Conservation (phyloP, 2,329 filamentous ascomycete species). For the Pezicula radicicola region DNA sequence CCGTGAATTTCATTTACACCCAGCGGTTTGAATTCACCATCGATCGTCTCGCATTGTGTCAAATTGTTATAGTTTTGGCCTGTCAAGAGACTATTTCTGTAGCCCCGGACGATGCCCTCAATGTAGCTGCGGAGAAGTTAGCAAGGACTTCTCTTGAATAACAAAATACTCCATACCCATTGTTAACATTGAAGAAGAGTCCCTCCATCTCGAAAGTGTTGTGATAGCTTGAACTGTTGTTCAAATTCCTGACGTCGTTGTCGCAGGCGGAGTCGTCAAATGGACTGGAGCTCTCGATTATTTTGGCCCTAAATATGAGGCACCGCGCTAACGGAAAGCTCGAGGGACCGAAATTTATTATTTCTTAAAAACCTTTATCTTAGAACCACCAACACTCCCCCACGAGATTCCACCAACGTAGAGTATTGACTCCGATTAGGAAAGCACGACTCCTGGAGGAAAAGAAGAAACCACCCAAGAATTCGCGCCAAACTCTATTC, state of each 20-base stretch:
- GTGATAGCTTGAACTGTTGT: conserved; percentile 8
- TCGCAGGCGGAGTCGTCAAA: background rate
- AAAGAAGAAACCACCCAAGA: background rate
- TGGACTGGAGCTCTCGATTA: background rate
- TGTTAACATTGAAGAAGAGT: conserved; percentile 91
- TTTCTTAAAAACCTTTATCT: no score
- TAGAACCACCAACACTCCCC: no score
- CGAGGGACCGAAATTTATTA: no score
- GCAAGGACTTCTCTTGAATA: conserved; percentile 6
- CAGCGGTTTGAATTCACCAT: conserved; percentile 60
- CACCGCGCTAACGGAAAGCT: background rate
- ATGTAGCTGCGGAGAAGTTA: conserved; percentile 67
- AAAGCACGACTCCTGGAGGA: background rate
- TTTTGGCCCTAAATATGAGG: background rate
- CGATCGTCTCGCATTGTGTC: conserved; percentile 96
- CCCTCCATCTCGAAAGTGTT: conserved; percentile 68
- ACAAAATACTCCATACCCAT: conserved; percentile 58
- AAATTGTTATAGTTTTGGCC: conserved; percentile 90
- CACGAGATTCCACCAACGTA: no score
- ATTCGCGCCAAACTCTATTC: conserved; percentile 17
- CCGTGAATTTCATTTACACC: background rate
- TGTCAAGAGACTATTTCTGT: conserved; percentile 90
- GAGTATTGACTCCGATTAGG: background rate
- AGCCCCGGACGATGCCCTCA: conserved; percentile 95
- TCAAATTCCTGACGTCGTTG: background rate